Percentiles rank a stretch among this genome's conserved stretches.
Conservation (phyloP, 164 flowering plant species). For the Santalum album region DNA sequence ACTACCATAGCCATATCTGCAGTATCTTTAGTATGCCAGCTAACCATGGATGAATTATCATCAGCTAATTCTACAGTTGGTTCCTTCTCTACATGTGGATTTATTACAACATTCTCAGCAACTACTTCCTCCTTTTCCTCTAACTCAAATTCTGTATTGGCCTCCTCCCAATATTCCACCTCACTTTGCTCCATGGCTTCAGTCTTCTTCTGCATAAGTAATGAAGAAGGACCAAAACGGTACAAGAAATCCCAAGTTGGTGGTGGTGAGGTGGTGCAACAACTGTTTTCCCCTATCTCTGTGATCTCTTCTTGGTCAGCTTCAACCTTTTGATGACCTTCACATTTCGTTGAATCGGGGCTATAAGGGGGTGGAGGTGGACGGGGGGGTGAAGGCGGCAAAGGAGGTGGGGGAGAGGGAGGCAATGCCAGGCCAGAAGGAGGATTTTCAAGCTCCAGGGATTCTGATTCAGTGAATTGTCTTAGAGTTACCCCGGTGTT, state of each 20-base stretch:
- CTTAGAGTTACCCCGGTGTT: constrained; percentile 81
- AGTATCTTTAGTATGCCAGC: constrained; percentile 42
- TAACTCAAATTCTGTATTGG: constrained; percentile 56
- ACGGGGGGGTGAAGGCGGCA: constrained; percentile 52
- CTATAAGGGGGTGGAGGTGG: constrained; percentile 68
- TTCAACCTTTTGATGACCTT: constrained; percentile 10
- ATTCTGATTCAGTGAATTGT: constrained; percentile 73
- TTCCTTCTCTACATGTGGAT: constrained; percentile 19
- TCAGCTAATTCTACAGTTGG: constrained; percentile 29
- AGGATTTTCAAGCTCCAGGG: constrained; percentile 36
- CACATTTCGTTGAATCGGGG: constrained; percentile 30
- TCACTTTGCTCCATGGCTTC: constrained; percentile 31
- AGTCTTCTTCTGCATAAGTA: constrained; percentile 14
- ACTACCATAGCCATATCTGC: constrained; percentile 38
- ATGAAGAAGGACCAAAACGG: constrained; percentile 31
- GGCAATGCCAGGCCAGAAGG: constrained; percentile 23
- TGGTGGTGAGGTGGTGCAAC: constrained; percentile 46
- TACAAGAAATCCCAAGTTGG: constrained; percentile 55
- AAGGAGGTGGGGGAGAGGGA: constrained; percentile 52
- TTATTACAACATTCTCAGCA: constrained; percentile 8
- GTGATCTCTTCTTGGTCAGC: constrained; percentile 32
- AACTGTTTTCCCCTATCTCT: constrained; percentile 30
- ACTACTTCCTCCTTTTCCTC: constrained; percentile 26
- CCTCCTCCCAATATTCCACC: constrained; percentile 73
- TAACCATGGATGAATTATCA: constrained; percentile 47